phyloP scores from a whole-genome alignment of 2,329 filamentous ascomycete species.

The Aspergillus nomiae region DNA sequence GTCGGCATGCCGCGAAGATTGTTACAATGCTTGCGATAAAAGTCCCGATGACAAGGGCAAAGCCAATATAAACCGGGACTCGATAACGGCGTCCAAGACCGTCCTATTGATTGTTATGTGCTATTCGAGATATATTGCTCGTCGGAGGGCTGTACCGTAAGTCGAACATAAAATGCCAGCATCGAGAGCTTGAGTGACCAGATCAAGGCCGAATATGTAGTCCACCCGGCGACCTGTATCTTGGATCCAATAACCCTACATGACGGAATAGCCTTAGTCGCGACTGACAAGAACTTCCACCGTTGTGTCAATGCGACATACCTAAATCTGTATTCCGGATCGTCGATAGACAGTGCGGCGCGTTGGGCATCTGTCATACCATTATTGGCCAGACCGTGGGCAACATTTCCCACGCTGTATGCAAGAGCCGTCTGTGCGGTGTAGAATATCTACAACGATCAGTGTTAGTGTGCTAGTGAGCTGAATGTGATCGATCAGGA shows the following conservation, averaged over 20 bases:
- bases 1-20: slow-evolving; percentile 53
- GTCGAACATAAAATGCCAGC: slow-evolving; percentile 55
- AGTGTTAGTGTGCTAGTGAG: slow-evolving; percentile 6
- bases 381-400: slow-evolving; percentile 57
- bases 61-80: slow-evolving; percentile 52
- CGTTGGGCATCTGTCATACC: slow-evolving; percentile 55
- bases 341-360: slow-evolving; percentile 40
- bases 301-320: slow-evolving; percentile 2
- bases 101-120: slow-evolving; percentile 11
- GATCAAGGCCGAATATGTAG: slow-evolving; percentile 52
- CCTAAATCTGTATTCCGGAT: slow-evolving; percentile 47
- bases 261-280: neutral
- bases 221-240: slow-evolving; percentile 55
- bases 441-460: slow-evolving; percentile 47
- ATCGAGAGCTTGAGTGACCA: slow-evolving; percentile 56
- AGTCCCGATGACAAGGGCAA: slow-evolving; percentile 47
- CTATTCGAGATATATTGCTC: neutral
- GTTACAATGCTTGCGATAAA: slow-evolving; percentile 52
- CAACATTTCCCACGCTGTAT: slow-evolving; percentile 49
- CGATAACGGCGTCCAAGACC: slow-evolving; percentile 28
- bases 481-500: neutral
- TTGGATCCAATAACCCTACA: slow-evolving; percentile 53
- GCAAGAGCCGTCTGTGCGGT: slow-evolving; percentile 49
- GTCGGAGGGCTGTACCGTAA: slow-evolving; percentile 40
- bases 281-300: neutral